Base-by-base conservation (phyloP, 805 yeast species). In the Isabelozyma gotoi region DNA sequence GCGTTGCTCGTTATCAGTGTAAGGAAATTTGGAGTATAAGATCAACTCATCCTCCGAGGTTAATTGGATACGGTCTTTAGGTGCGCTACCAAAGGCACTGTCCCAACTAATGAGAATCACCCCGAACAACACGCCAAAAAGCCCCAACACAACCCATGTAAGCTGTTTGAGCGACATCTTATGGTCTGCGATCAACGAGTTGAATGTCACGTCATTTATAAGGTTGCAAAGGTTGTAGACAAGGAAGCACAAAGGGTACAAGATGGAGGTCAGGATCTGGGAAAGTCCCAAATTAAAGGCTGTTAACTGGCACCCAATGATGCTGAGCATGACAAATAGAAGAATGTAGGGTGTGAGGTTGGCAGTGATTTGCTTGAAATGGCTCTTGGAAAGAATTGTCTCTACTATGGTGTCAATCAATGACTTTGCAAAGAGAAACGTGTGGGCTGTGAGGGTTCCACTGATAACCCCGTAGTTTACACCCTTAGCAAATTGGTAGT, bases 241-340 rank as follows among this genome's bases (percentile, higher is more conserved):
- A 63, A 94, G 84, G 61, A 90, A 90, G 27, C 90, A 86, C 49
- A 90, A 67, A 1, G 97, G 97, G 57, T 89, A 90, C 24, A 90
- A 70, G 14, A 88, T 76, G 2, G 92, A 81, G 0, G 96, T 87
- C 41, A 89, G 82, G 34, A 84, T 76, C 45, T 75, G 75, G 39
- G 81, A 74, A 43, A 89, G 71, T 0, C 96, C 96, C 53, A 78
- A 72, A 64, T 89, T 89, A 46, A 90, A 74, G 33, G 87, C 80
- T 45, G 77, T 81, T 42, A 89, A 73, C 59, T 89, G 96, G 11
- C 80, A 68, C 2, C 85, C 75, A 7, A 94, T 88, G 29, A 88
- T 74, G 3, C 72, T 59, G 14, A 85, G 66, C 65, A 88, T 84
- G 1, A 74, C 55, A 0, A 67, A 36, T 14, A 85, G 70, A 7